A percentile compares a stretch with the other conserved stretches of the same genome.
Conservation (phyloP, 345 rosid species). For the Camelina hispida region DNA sequence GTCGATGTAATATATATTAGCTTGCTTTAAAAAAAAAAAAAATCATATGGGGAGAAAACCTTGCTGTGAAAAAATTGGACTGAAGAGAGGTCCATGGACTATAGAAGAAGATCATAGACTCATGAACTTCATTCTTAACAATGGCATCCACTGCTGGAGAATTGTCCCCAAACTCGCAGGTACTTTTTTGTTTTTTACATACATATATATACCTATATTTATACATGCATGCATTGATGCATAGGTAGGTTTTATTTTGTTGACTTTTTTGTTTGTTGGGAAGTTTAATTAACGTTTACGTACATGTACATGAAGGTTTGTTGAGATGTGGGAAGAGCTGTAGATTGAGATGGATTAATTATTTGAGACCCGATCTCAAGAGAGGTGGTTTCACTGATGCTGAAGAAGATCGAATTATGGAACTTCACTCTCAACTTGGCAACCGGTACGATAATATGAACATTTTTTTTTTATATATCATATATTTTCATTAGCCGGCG, state of each 20-base stretch:
- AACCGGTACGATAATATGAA: slow-evolving; percentile 56
- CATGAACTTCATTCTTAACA: slow-evolving; percentile 76
- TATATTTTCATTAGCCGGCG: background rate
- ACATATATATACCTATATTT: background rate
- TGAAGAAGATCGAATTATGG: slow-evolving; percentile 84
- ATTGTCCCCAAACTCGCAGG: slow-evolving; percentile 95
- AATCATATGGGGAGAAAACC: slow-evolving; percentile 73
- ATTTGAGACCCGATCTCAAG: slow-evolving; percentile 89
- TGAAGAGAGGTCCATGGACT: slow-evolving; percentile 98
- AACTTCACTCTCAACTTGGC: slow-evolving; percentile 83
- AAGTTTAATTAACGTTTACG: too few species aligned
- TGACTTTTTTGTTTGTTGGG: background rate
- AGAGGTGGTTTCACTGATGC: slow-evolving; percentile 76
- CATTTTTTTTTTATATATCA: background rate
- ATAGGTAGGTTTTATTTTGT: background rate
- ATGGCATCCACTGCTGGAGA: slow-evolving; percentile 98
- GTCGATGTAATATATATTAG: slow-evolving; percentile 10
- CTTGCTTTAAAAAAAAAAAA: background rate
- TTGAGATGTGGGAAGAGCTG: slow-evolving; percentile 94
- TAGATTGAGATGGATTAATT: slow-evolving; percentile 93
- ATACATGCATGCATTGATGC: background rate
- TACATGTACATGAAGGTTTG: slow-evolving; percentile 55
- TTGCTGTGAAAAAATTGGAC: slow-evolving; percentile 91
- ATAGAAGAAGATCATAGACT: slow-evolving; percentile 96
- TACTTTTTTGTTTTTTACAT: slow-evolving; percentile 17